Base-by-base conservation (phyloP, 108 stramenopile genomes). In the Fragilaria crotonensis region DNA sequence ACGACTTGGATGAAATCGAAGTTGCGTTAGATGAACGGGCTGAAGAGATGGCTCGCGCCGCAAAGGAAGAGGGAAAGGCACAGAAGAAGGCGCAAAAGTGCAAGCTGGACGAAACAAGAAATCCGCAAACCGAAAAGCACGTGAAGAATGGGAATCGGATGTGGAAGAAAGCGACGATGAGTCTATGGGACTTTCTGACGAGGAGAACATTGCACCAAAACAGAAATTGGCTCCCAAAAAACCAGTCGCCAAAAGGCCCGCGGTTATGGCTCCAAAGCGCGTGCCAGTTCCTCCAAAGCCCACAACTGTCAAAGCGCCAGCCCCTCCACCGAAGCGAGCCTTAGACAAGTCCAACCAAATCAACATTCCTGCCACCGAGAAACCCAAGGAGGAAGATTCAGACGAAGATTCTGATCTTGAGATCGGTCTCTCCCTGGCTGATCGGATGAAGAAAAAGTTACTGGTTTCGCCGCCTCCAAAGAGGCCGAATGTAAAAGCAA, bases 1-100 rank as follows among this genome's bases (percentile, higher is more conserved):
- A 74, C 32, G 99, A 99, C 67, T 77, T 99, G 31, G 96, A 95
- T 51, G 83, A 78, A 0, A 86, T 99, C 28, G 97, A 97, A 48
- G 84, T 73, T n/a, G 91, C 82, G 4, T 64, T 99, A 19, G 81
- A 89, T 30, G 93, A 86, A 25, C 47, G 87, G 20, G 94, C 96
- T 62, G 51, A 30, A 17, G 67, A 72, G 18, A 65, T 79, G 3
- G 63, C 67, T 14, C 74, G 66, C 21, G 82, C 77, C 4, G 68
- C 66, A 31, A 70, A 76, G 60, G 71, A 76, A 56, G 93, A 89
- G 62, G 28, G 29, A 20, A 76, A 67, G 18, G 83, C 79, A 14
- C 82, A 83, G 41, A 54, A 67, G 23, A 87, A 84, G 68, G 75
- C 30, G 14, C 54, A 71, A 41, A 77, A 76, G 44, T 71, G 55